phyloP scores from a whole-genome alignment of 2,329 filamentous ascomycete species.

The Hymenoscyphus repandus region DNA sequence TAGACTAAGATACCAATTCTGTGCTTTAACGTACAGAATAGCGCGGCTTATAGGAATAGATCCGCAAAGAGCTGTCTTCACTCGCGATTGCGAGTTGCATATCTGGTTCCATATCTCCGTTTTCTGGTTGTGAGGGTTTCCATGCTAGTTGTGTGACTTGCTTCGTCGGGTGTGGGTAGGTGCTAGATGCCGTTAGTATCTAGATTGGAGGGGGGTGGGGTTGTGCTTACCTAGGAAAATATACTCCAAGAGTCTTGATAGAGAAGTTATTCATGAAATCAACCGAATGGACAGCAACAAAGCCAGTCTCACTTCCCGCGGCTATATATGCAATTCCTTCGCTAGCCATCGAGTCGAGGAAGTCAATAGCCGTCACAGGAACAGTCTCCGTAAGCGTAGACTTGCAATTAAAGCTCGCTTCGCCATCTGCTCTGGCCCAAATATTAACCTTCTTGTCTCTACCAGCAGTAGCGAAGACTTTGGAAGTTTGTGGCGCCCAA shows the following conservation, averaged over 20 bases:
- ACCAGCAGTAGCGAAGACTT: constrained; percentile 78
- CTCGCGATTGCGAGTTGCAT: constrained; percentile 34
- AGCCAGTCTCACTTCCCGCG: constrained; percentile 48
- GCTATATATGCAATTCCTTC: constrained; percentile 41
- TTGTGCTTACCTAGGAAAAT: constrained; percentile 20
- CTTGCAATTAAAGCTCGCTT: constrained; percentile 26
- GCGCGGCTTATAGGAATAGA: constrained; percentile 40
- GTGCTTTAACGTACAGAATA: constrained; percentile 13
- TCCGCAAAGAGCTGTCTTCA: constrained; percentile 55
- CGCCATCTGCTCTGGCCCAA: constrained; percentile 44
- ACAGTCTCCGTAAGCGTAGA: constrained; percentile 49
- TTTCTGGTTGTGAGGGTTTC: constrained; percentile 43
- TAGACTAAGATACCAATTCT: constrained; percentile 8
- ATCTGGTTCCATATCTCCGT: constrained; percentile 3
- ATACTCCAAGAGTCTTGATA: constrained; percentile 15
- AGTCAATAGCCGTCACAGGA: constrained; percentile 68
- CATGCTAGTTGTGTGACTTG: constrained; percentile 55
- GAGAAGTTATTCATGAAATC: constrained; percentile 26
- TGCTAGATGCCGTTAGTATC: constrained; percentile 28
- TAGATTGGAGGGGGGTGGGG: background rate
- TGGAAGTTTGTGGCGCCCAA: constrained; percentile 57
- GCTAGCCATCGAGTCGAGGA: constrained; percentile 39
- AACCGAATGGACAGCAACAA: constrained; percentile 24
- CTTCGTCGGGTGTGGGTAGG: constrained; percentile 39
- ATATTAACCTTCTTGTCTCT: constrained; percentile 80